These are phyloP conservation scores for Nymphaea colorata DNA, from an alignment of 164 flowering plant genomes.

Conservation along the genomic window DNA sequence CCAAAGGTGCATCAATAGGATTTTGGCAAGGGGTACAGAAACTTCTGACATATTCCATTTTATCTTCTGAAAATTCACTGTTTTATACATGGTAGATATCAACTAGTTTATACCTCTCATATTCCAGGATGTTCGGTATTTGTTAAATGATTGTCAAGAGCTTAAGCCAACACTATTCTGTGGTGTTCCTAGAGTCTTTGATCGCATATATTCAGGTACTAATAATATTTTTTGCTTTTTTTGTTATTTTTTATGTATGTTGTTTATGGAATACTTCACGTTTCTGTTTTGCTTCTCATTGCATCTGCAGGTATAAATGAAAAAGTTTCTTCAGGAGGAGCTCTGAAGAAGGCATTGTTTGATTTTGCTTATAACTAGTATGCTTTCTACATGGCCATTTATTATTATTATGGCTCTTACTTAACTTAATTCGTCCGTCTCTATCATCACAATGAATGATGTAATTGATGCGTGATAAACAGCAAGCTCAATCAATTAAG, in stretches of 20 bases:
- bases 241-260: background rate
- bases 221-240: background rate
- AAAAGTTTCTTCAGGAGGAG: constrained; percentile 66
- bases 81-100: no score
- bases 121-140: constrained; percentile 64
- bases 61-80: background rate
- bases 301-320: constrained; percentile 39
- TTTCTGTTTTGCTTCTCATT: background rate
- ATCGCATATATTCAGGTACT: constrained; percentile 72
- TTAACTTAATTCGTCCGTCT: no score
- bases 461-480: constrained; percentile 9
- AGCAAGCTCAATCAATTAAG: constrained; percentile 76
- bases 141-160: constrained; percentile 70
- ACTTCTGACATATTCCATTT: background rate
- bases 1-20: constrained; percentile 73
- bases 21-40: constrained; percentile 81
- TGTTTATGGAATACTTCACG: background rate
- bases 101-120: background rate
- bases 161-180: constrained; percentile 78
- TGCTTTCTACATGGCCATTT: constrained; percentile 10
- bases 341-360: constrained; percentile 48
- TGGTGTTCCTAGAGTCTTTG: constrained; percentile 94
- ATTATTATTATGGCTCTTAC: no score
- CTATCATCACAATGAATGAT: background rate
- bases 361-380: constrained; percentile 84